Percentiles rank a stretch among this genome's conserved stretches.
Evolutionary conservation across 768 basidiomycete species (phyloP).

Genomic region (Artomyces pyxidatus): DNA sequence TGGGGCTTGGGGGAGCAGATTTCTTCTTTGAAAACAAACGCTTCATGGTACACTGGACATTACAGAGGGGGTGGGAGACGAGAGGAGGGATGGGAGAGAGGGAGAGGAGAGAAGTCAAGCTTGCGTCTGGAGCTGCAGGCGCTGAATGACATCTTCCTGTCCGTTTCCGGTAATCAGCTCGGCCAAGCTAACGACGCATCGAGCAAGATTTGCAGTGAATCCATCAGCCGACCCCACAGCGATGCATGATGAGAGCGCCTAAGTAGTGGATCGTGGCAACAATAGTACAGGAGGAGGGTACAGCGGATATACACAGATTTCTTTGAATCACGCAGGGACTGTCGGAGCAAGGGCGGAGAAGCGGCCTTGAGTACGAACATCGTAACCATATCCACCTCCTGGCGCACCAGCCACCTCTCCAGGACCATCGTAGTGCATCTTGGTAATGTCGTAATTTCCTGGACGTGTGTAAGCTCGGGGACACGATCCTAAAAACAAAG

Average conservation of each 20-base stretch:
- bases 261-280: no score
- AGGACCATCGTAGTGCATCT: conserved; percentile 87
- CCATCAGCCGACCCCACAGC: no score
- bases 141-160: not conserved
- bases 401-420: conserved; percentile 56
- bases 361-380: conserved; percentile 53
- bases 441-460: conserved; percentile 91
- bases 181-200: no score
- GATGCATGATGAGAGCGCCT: no score
- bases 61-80: not conserved
- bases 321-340: conserved; percentile 5
- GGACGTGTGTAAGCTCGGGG: conserved; percentile 7
- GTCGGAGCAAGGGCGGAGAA: conserved; percentile 43
- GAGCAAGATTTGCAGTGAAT: no score
- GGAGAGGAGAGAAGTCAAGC: no score
- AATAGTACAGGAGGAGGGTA: not conserved
- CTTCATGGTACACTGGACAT: conserved; percentile 15
- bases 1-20: not conserved
- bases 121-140: no score
- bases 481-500: not conserved
- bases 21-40: conserved; percentile 14
- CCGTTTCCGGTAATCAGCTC: not conserved
- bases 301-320: conserved; percentile 9
- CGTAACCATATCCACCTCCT: conserved; percentile 74
- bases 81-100: no score